These are phyloP conservation scores for Wickerhamomyces bisporus DNA, from an alignment of 805 yeast species.

Conservation along the genomic window DNA sequence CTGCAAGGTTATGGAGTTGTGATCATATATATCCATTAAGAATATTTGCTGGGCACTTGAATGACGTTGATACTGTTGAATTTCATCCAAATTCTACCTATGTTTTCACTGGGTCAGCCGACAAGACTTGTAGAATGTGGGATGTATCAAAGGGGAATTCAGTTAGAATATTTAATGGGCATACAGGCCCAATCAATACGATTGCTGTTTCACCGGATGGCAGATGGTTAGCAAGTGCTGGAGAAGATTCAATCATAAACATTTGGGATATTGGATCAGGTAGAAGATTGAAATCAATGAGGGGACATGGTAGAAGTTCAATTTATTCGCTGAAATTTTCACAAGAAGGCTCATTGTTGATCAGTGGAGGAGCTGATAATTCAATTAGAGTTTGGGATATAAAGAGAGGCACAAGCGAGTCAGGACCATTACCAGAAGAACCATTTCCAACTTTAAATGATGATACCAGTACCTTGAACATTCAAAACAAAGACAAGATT, in stretches of 20 bases:
- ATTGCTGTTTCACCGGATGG: constrained; percentile 95
- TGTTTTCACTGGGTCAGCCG: constrained; percentile 91
- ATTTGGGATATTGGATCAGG: constrained; percentile 96
- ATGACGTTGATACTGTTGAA: constrained; percentile 91
- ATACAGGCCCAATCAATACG: constrained; percentile 80
- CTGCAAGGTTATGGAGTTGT: constrained; percentile 96
- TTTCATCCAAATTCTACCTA: constrained; percentile 97
- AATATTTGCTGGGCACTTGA: constrained; percentile 94
- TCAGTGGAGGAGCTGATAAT: constrained; percentile 89
- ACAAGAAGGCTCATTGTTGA: constrained; percentile 81
- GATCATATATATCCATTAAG: constrained; percentile 96
- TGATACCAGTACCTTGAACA: constrained; percentile 25
- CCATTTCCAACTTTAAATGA: constrained; percentile 41
- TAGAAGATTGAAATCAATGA: constrained; percentile 80
- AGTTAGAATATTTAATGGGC: constrained; percentile 90
- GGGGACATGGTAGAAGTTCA: constrained; percentile 88
- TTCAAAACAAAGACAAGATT: constrained; percentile 28
- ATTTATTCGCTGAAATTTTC: constrained; percentile 82
- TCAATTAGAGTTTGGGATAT: constrained; percentile 96
- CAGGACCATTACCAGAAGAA: constrained; percentile 67
- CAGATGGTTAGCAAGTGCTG: constrained; percentile 91
- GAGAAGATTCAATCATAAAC: constrained; percentile 84
- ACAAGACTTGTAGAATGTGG: constrained; percentile 98
- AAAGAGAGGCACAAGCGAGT: constrained; percentile 75
- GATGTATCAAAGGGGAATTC: constrained; percentile 85